Percentiles rank a stretch among this genome's conserved stretches.
These are phyloP conservation scores for Turritis glabra DNA, from an alignment of 345 rosid species.

Conservation along the genomic window DNA sequence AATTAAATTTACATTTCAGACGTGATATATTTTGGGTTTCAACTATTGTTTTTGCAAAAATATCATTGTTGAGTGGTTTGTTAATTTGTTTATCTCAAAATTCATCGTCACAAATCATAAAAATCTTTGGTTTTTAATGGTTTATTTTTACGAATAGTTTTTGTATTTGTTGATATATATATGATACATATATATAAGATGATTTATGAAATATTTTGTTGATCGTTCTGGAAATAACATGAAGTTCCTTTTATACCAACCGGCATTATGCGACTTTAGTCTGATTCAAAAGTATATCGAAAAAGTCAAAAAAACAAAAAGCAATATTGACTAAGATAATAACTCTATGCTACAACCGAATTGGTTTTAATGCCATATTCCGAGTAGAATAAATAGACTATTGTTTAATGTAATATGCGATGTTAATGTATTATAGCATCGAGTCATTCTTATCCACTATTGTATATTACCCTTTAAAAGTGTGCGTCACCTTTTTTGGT, in stretches of 20 bases:
- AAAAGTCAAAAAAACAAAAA: constrained; percentile 12
- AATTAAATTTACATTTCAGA: background rate
- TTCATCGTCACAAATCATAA: too few species aligned
- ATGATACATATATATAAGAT: background rate
- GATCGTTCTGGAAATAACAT: constrained; percentile 20
- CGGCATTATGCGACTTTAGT: constrained; percentile 27
- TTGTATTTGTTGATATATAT: background rate
- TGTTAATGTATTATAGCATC: background rate
- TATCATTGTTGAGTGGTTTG: background rate
- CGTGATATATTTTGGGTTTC: background rate
- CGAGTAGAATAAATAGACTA: constrained; percentile 1
- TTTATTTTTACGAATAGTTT: background rate
- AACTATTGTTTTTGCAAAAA: background rate
- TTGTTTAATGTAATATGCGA: background rate
- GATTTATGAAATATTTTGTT: background rate
- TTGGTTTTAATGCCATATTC: background rate
- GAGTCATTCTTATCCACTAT: constrained; percentile 12
- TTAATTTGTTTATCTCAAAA: background rate
- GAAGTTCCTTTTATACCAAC: constrained; percentile 24
- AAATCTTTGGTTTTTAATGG: background rate
- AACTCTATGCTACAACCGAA: background rate
- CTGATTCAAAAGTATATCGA: constrained; percentile 31
- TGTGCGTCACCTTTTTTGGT: constrained; percentile 1
- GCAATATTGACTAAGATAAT: background rate
- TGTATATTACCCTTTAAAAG: constrained; percentile 9